phyloP scores from a whole-genome alignment of 345 rosid species.

The Microthlaspi erraticum region DNA sequence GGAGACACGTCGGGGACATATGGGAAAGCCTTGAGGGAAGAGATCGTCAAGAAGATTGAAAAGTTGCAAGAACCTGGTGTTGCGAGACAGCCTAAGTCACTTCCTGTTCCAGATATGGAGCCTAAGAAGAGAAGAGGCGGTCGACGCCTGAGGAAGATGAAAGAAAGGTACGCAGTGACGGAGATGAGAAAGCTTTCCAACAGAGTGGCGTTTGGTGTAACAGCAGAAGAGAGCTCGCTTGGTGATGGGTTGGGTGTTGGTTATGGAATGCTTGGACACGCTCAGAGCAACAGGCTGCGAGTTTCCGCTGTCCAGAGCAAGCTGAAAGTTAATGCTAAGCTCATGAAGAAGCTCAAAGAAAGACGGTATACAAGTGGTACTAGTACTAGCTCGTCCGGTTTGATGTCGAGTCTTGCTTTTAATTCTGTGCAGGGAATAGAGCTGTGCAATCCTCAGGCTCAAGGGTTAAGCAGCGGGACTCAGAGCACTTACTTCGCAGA shows the following conservation, averaged over 20 bases:
- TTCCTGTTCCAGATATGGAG: constrained; percentile 83
- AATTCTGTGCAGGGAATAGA: constrained; percentile 91
- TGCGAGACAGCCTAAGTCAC: constrained; percentile 84
- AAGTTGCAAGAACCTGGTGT: constrained; percentile 93
- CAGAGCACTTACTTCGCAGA: constrained; percentile 87
- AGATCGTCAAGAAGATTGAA: constrained; percentile 68
- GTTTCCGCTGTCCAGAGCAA: constrained; percentile 77
- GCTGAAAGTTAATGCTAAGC: constrained; percentile 80
- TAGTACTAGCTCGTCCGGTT: constrained; percentile 55
- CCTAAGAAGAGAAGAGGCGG: constrained; percentile 92
- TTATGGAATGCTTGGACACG: constrained; percentile 95
- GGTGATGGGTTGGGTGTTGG: constrained; percentile 93
- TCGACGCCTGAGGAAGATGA: constrained; percentile 80
- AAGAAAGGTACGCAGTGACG: constrained; percentile 82
- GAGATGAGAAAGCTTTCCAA: constrained; percentile 85
- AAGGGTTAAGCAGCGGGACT: constrained; percentile 65
- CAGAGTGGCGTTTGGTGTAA: constrained; percentile 78
- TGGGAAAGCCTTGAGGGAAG: constrained; percentile 67
- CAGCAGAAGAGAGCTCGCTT: constrained; percentile 77
- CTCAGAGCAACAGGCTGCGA: constrained; percentile 81
- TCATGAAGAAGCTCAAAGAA: constrained; percentile 84
- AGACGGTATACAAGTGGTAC: constrained; percentile 69
- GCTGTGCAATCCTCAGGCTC: constrained; percentile 73
- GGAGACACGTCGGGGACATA: constrained; percentile 74
- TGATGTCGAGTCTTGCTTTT: constrained; percentile 80